Base-by-base conservation (phyloP, 2,329 filamentous ascomycete genomes). In the Escovopsis sp. region DNA sequence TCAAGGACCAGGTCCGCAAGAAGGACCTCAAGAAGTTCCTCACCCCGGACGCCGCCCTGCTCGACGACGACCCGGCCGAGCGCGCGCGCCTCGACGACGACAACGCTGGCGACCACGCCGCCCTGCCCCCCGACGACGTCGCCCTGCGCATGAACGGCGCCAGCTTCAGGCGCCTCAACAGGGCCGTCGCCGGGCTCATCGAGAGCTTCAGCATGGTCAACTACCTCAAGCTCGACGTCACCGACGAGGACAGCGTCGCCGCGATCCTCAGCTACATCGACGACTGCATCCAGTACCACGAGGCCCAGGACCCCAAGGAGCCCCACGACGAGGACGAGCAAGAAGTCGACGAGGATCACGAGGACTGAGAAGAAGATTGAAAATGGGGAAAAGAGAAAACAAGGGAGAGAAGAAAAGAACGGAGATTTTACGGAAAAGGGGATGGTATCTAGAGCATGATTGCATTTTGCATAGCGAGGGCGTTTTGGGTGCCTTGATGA, bases 141-240 rank as follows among this genome's bases (percentile, higher is more conserved):
- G 72, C 77, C 47, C 77, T 78, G 41, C 59, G 94, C 45, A 83
- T 94, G 82, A 80, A 74, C 41, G 88, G 89, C 3, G 72, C 76
- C 1, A 84, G 84, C 15, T 96, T 94, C 62, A 75, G 84, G 47
- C 74, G 77, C 53, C 66, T 96, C 50, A 95, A 95, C 59, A 75
- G 77, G 47, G 89, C 89, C 0, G 89, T 98, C 5, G 91, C 85
- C 1, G 77, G 84, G 42, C 67, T 98, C 49, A 94, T 98, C 50
- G 91, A 96, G 60, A 91, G 86, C 61, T 98, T 95, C 65, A 94
- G 87, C 65, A 93, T 98, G 85, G 85, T 98, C 11, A 94, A 85
- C 39, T 98, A 94, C 58, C 69, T 95, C 44, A 85, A 88, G 65
- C 69, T 96, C 37, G 85, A 96, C 56, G 82, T 81, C 26, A 83